Conservation (phyloP, 495 filamentous ascomycete species). For the Cercophora newfieldiana region DNA sequence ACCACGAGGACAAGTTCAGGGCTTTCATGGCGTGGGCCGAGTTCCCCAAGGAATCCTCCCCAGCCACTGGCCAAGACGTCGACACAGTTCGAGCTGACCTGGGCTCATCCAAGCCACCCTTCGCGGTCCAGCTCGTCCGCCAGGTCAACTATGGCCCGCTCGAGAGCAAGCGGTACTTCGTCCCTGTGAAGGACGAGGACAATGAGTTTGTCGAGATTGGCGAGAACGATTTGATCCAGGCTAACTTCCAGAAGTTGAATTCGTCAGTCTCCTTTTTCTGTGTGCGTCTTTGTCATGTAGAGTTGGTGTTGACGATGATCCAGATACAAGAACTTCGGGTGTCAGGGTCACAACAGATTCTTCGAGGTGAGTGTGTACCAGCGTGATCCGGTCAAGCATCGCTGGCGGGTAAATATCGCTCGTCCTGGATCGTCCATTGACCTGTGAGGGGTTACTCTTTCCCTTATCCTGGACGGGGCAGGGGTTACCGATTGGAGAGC, state of each 20-base stretch:
- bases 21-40: neutral
- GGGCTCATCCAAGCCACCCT: slow-evolving; percentile 16
- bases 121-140: slow-evolving; percentile 35
- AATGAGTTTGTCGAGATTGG: slow-evolving; percentile 31
- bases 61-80: neutral
- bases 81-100: neutral
- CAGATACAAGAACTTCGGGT: slow-evolving; percentile 41
- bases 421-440: slow-evolving; percentile 35
- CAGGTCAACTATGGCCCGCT: slow-evolving; percentile 40
- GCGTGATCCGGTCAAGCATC: slow-evolving; percentile 38
- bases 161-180: slow-evolving; percentile 38
- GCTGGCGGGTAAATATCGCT: slow-evolving; percentile 38
- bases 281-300: neutral
- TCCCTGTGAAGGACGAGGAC: slow-evolving; percentile 9
- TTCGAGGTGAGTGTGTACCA: slow-evolving; percentile 43
- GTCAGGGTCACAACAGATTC: slow-evolving; percentile 37
- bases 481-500: no score
- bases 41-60: neutral
- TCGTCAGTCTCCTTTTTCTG: slow-evolving; percentile 25
- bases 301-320: neutral
- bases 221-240: slow-evolving; percentile 33
- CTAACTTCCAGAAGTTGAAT: slow-evolving; percentile 41
- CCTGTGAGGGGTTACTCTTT: no score
- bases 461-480: no score
- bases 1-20: neutral